phyloP scores from a whole-genome alignment of 495 filamentous ascomycete species.

The Hypoxylon rickii region DNA sequence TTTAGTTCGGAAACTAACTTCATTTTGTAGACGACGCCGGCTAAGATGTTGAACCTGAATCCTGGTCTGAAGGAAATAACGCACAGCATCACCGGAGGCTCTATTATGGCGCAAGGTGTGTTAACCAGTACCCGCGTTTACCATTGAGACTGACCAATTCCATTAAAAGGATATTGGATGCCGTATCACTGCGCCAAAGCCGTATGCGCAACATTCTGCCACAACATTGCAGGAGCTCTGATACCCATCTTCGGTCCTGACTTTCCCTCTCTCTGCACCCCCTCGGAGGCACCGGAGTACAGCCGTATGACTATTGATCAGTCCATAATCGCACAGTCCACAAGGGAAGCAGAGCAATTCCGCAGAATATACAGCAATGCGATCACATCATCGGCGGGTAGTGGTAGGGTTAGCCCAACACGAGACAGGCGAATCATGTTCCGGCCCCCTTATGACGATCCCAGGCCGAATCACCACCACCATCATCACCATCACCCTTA shows the following conservation, averaged over 20 bases:
- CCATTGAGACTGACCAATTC: conserved; percentile 9
- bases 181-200: conserved; percentile 83
- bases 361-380: conserved; percentile 41
- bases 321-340: conserved; percentile 60
- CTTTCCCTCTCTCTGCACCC: conserved; percentile 76
- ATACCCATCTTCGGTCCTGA: conserved; percentile 85
- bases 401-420: conserved; percentile 14
- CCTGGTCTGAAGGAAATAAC: conserved; percentile 82
- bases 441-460: conserved; percentile 19
- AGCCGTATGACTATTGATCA: conserved; percentile 70
- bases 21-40: conserved; percentile 72
- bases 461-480: conserved; percentile 35
- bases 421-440: conserved; percentile 24
- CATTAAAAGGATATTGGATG: conserved; percentile 87
- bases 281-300: conserved; percentile 58
- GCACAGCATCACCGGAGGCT: conserved; percentile 92
- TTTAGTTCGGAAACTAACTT: conserved; percentile 12
- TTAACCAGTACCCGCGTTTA: neutral
- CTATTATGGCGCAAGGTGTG: conserved; percentile 86
- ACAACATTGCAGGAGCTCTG: conserved; percentile 77
- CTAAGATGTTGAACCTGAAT: conserved; percentile 78
- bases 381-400: conserved; percentile 2
- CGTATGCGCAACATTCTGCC: conserved; percentile 85
- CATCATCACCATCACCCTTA: neutral
- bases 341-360: conserved; percentile 55